Percentiles rank a stretch among this genome's conserved stretches.
phyloP scores from a whole-genome alignment of 768 basidiomycete species.

The Auricularia sp. region DNA sequence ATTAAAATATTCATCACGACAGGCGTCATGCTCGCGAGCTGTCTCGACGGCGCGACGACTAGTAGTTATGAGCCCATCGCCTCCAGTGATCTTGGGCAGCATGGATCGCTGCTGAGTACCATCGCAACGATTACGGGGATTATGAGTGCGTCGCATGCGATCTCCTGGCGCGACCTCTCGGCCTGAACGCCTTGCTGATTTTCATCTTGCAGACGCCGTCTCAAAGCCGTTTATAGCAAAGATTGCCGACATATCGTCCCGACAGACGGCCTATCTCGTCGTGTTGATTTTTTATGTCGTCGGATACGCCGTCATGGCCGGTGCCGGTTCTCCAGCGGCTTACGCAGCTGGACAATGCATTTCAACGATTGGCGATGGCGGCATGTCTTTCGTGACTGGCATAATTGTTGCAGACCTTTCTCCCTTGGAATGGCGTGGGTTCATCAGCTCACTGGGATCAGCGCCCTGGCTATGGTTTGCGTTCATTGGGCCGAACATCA shows the following conservation, averaged over 20 bases:
- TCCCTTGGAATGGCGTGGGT: constrained; percentile 19
- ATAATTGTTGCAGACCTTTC: constrained; percentile 21
- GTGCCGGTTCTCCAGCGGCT: constrained; percentile 15
- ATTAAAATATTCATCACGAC: too few species aligned
- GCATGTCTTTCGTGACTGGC: constrained; percentile 3
- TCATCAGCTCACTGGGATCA: not conserved
- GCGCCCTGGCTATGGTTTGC: not conserved
- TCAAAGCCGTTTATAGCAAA: constrained; percentile 44
- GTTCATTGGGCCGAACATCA: not conserved
- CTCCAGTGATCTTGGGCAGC: not conserved
- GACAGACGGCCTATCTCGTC: constrained; percentile 34
- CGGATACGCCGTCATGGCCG: constrained; percentile 28
- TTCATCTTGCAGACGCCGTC: constrained; percentile 12
- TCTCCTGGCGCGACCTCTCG: too few species aligned
- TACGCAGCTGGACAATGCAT: constrained; percentile 18
- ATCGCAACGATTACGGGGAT: not conserved
- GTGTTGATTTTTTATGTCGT: constrained; percentile 30
- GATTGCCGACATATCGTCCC: constrained; percentile 40
- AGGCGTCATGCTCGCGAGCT: not conserved
- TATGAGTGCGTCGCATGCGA: not conserved
- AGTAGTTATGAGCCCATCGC: not conserved
- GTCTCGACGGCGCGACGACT: not conserved
- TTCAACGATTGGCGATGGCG: constrained; percentile 3
- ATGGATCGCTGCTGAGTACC: not conserved
- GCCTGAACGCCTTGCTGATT: not conserved